Evolutionary conservation across 495 filamentous ascomycete species (phyloP), one percentile per base, ranked within the genome.

Genomic region (Podospora didyma): DNA sequence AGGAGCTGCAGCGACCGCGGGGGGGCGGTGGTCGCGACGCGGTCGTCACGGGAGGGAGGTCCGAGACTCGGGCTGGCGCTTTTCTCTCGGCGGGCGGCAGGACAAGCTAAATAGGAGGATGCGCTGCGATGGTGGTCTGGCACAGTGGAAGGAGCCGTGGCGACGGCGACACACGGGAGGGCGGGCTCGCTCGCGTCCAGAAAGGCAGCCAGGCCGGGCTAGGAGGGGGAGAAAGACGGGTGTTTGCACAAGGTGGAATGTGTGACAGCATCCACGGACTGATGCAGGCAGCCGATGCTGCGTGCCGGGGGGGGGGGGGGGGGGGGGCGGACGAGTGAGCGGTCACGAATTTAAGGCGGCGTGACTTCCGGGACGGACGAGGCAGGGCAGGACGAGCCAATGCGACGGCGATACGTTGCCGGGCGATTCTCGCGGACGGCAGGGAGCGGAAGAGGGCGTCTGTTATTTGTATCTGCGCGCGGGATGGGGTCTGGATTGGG

Each of bases 201-300:
- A 46, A 51, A 14, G 53, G 54, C 41, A 22, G 19, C 35, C 42
- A 39, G 19, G 45, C 54, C 37, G 35, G 34, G 53, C 42, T 45
- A 54, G 58, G 41, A 39, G 37, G 19, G 51, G 49, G 47, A 34
- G 46, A 49, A 28, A 54, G 53, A 46, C 44, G 54, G 59, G 58
- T 22, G 68, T 63, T 62, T 68, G 68, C 61, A 46, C 56, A 56
- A 60, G 34, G 67, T 42, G 39, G 39, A 17, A 42, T 42, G 39
- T 70, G 56, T 49, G 53, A 70, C 67, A 60, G 56, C 61, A 51
- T 64, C 59, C 51, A 64, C 52, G 37, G 45, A 28, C 22, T 10
- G 56, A 63, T 61, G 68, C 64, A 69, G 52, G 62, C 50, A 65
- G 54, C 68, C 68, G 68, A 50, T 28, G 28, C 50, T 58, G 31